Conservation (phyloP, 225 moss, liverwort and hornwort genomes). For the Sphagnum tenellum region DNA sequence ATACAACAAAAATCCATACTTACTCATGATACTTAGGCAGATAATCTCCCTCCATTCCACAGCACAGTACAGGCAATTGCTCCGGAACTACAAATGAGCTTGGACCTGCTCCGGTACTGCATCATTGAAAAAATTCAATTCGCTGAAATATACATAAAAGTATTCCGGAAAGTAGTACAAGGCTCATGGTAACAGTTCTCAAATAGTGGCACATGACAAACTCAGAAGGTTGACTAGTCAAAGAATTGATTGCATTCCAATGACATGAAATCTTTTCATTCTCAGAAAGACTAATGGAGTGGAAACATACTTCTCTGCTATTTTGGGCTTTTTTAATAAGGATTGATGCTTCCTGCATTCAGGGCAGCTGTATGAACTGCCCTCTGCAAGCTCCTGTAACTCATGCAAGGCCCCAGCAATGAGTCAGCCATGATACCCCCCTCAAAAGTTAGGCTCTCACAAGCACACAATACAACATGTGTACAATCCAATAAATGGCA, state of each 20-base stretch:
- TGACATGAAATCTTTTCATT: too few relatives aligned
- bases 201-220: too few relatives aligned
- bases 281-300: not conserved
- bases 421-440: too few relatives aligned
- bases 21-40: conserved; percentile 89
- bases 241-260: too few relatives aligned
- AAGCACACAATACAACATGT: too few relatives aligned
- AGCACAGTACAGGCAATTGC: conserved; percentile 63
- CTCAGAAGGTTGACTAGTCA: too few relatives aligned
- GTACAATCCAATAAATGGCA: too few relatives aligned
- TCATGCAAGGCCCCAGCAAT: too few relatives aligned
- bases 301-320: conserved; percentile 43
- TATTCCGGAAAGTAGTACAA: too few relatives aligned
- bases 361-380: conserved; percentile 80
- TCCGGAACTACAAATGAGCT: conserved; percentile 50
- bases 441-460: too few relatives aligned
- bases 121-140: not conserved
- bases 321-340: conserved; percentile 48
- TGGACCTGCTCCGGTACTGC: conserved; percentile 41
- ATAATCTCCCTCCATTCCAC: conserved; percentile 79
- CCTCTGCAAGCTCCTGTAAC: conserved; percentile 77
- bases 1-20: conserved; percentile 12
- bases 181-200: too few relatives aligned
- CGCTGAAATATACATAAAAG: too few relatives aligned
- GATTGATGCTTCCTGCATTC: conserved; percentile 75